Evolutionary conservation across 495 filamentous ascomycete species (phyloP).

Genomic region (Neurospora sp.): DNA sequence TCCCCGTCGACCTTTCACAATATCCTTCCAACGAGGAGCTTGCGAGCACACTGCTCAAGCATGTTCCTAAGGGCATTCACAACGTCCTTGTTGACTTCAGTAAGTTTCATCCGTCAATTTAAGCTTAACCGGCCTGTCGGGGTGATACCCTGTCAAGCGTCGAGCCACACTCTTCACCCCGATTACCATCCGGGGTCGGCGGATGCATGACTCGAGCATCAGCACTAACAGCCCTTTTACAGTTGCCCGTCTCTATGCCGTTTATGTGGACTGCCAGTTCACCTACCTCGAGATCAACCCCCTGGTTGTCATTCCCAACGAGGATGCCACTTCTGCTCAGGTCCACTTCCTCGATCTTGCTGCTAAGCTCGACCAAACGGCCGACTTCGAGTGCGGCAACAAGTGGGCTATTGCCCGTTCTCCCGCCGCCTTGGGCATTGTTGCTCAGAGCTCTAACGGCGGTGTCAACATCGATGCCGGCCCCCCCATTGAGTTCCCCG

Average conservation of each 20-base stretch:
- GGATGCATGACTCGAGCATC: not conserved
- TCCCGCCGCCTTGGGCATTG: conserved; percentile 74
- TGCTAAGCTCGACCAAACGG: conserved; percentile 97
- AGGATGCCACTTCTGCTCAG: conserved; percentile 77
- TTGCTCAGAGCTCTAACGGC: conserved; percentile 45
- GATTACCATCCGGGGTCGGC: not conserved
- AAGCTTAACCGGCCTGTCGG: not conserved
- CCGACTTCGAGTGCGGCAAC: conserved; percentile 97
- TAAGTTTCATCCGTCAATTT: conserved; percentile 28
- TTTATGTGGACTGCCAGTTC: conserved; percentile 99
- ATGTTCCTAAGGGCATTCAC: conserved; percentile 92
- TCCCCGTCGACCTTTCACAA: conserved; percentile 89
- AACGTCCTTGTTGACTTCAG: conserved; percentile 98
- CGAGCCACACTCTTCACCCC: not conserved
- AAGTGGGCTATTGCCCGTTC: conserved; percentile 97
- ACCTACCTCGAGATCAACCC: conserved; percentile 99
- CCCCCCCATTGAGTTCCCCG: conserved; percentile 97
- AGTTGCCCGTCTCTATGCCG: conserved; percentile 64
- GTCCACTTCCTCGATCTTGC: conserved; percentile 98
- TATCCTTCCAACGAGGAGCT: conserved; percentile 96
- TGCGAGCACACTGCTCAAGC: conserved; percentile 70
- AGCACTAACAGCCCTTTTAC: not conserved
- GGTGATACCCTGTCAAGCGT: not conserved
- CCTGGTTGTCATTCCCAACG: conserved; percentile 94
- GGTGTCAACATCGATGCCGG: conserved; percentile 94